Conservation (phyloP, 306 rosid genomes). For the Alnus rubra region DNA sequence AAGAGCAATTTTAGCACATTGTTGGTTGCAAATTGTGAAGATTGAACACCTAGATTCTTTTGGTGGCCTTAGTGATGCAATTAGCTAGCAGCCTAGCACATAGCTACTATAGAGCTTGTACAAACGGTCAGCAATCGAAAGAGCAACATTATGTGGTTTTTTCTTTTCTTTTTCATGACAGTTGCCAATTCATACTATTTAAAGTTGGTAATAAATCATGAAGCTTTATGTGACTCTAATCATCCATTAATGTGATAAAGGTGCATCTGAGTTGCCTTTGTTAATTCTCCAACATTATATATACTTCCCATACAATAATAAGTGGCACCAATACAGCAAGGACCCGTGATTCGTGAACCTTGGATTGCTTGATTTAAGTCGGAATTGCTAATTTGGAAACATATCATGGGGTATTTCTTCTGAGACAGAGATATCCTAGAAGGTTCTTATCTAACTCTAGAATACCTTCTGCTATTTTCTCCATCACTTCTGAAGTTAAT, state of each 20-base stretch:
- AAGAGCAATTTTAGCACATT: not conserved
- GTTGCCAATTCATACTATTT: constrained; percentile 13
- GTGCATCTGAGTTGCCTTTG: not conserved
- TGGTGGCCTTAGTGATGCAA: not conserved
- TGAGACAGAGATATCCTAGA: not conserved
- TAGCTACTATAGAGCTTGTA: not conserved
- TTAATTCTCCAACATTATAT: not conserved
- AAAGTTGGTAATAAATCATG: constrained; percentile 18
- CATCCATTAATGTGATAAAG: not conserved
- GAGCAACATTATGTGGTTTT: not conserved
- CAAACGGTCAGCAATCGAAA: not conserved
- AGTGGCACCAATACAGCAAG: not conserved
- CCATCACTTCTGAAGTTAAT: not conserved
- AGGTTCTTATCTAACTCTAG: not conserved
- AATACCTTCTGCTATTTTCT: not conserved
- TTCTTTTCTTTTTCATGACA: not conserved
- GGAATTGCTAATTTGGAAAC: not conserved
- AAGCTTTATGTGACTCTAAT: constrained; percentile 7
- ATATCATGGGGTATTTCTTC: not conserved
- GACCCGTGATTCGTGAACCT: no score
- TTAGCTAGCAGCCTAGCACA: not conserved
- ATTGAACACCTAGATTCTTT: not conserved
- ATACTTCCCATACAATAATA: not conserved
- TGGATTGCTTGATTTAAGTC: not conserved
- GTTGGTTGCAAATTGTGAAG: not conserved